phyloP scores from a whole-genome alignment of 2,329 filamentous ascomycete species.

The Aspergillus floridensis region DNA sequence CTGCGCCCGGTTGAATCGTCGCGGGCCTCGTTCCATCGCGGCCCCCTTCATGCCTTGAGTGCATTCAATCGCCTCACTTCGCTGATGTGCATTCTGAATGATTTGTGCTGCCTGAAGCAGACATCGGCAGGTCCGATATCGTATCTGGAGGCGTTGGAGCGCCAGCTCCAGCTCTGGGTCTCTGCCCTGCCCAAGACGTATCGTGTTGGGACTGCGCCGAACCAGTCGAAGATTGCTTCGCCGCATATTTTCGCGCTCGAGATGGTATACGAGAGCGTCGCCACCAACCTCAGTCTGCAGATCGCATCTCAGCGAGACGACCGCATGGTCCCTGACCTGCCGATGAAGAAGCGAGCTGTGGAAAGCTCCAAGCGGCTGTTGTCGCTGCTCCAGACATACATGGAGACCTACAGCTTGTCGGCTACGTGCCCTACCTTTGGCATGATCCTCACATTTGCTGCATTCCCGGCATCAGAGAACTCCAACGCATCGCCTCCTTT shows the following conservation, averaged over 20 bases:
- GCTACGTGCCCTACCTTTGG: slow-evolving; percentile 44
- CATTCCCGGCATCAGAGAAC: slow-evolving; percentile 19
- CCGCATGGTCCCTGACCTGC: slow-evolving; percentile 16
- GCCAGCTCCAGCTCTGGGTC: slow-evolving; percentile 33
- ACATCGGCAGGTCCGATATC: slow-evolving; percentile 21
- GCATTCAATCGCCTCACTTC: slow-evolving; percentile 53
- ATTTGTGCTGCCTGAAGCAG: slow-evolving; percentile 30
- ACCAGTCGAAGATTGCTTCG: slow-evolving; percentile 23
- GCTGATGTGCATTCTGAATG: slow-evolving; percentile 35
- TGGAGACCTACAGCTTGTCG: slow-evolving; percentile 43
- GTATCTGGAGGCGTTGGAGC: slow-evolving; percentile 30
- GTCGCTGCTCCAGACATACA: slow-evolving; percentile 36
- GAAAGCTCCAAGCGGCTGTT: slow-evolving; percentile 37
- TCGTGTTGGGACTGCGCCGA: slow-evolving; percentile 29
- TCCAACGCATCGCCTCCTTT: slow-evolving; percentile 9
- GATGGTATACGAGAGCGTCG: slow-evolving; percentile 33
- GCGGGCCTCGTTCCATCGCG: slow-evolving; percentile 32
- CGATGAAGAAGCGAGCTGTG: slow-evolving; percentile 28
- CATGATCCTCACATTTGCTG: slow-evolving; percentile 37
- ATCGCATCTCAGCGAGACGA: slow-evolving; percentile 25
- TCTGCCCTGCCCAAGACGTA: slow-evolving; percentile 31
- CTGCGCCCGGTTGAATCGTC: slow-evolving; percentile 27
- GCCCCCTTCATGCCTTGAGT: slow-evolving; percentile 49
- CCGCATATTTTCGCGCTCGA: slow-evolving; percentile 37
- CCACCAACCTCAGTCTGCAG: slow-evolving; percentile 25